Percentiles rank a stretch among this genome's conserved stretches.
Conservation (phyloP, 108 stramenopile species). For the Cylindrotheca fusiformis region DNA sequence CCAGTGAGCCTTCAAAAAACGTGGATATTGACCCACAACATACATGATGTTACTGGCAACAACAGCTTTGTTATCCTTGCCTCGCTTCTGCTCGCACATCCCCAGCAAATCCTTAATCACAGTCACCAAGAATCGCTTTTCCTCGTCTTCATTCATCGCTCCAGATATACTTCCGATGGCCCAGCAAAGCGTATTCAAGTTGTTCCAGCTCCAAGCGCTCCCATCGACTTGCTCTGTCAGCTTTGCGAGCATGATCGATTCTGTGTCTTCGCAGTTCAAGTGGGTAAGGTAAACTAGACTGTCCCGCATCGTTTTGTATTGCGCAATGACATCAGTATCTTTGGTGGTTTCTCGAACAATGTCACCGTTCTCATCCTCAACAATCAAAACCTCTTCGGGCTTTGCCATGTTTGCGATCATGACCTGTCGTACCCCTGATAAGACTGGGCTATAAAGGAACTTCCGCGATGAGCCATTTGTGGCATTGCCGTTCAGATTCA, state of each 20-base stretch:
- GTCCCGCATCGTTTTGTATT: constrained; percentile 99
- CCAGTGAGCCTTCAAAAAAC: constrained; percentile 99
- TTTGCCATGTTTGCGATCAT: constrained; percentile 99
- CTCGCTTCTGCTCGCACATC: constrained; percentile 93
- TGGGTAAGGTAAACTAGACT: constrained; percentile 98
- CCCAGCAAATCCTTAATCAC: constrained; percentile 98
- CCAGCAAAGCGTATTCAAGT: constrained; percentile 99
- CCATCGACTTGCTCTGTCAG: constrained; percentile 95
- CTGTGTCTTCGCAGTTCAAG: constrained; percentile 97
- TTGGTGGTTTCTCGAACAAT: constrained; percentile 96
- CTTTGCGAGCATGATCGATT: constrained; percentile 96
- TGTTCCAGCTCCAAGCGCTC: constrained; percentile 88
- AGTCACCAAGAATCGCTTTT: constrained; percentile 98
- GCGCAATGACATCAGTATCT: constrained; percentile 98
- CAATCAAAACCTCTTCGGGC: constrained; percentile 99
- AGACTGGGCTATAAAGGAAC: constrained; percentile 79
- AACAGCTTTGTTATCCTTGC: constrained; percentile 99
- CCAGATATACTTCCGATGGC: constrained; percentile 98
- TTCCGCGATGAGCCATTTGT: constrained; percentile 52
- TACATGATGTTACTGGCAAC: constrained; percentile 99
- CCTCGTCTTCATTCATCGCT: constrained; percentile 98
- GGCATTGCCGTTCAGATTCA: constrained; percentile 50
- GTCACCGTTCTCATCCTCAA: constrained; percentile 98
- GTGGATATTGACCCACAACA: constrained; percentile 99
- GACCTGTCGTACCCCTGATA: constrained; percentile 90